Evolutionary conservation across 768 basidiomycete species (phyloP).

Genomic region (Porphyrellus cyaneotinctus): DNA sequence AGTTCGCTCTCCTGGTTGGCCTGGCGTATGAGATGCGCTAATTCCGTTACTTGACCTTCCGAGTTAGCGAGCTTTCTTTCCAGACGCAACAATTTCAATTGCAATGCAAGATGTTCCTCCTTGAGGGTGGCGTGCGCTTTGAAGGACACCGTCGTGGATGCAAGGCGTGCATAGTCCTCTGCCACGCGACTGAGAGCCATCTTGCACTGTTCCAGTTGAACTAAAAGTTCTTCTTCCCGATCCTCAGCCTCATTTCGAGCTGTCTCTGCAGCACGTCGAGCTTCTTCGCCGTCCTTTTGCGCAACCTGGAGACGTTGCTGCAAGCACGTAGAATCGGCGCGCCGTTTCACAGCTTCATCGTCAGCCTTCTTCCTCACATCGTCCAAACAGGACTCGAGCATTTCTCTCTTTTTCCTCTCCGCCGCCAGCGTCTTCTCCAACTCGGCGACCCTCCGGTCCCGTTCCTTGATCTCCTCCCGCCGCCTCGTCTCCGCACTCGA

Average conservation of each 20-base stretch:
- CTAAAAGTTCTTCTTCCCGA: constrained; percentile 44
- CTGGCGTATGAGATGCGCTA: constrained; percentile 59
- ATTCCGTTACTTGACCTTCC: constrained; percentile 61
- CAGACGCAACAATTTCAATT: constrained; percentile 46
- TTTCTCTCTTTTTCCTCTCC: constrained; percentile 52
- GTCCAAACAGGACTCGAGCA: constrained; percentile 40
- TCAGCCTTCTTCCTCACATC: constrained; percentile 42
- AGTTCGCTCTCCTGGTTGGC: constrained; percentile 48
- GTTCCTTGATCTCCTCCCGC: constrained; percentile 52
- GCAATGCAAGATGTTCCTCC: constrained; percentile 36
- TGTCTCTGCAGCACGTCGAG: constrained; percentile 30
- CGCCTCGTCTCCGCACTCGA: constrained; percentile 47
- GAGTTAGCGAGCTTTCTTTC: constrained; percentile 68
- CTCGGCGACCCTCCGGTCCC: constrained; percentile 51
- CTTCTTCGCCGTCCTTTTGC: constrained; percentile 35
- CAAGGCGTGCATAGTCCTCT: constrained; percentile 52
- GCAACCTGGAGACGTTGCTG: constrained; percentile 37
- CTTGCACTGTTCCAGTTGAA: constrained; percentile 50
- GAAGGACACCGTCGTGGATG: constrained; percentile 39
- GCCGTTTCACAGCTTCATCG: constrained; percentile 37
- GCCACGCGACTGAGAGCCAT: constrained; percentile 44
- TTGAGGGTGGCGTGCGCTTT: constrained; percentile 37
- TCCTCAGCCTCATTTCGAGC: constrained; percentile 31
- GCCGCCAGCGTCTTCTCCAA: constrained; percentile 47
- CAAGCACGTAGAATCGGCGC: constrained; percentile 30